Evolutionary conservation across 139 green algal genomes (phyloP), one percentile per base, ranked within the genome.

Genomic region (Desmodesmus armatus): DNA sequence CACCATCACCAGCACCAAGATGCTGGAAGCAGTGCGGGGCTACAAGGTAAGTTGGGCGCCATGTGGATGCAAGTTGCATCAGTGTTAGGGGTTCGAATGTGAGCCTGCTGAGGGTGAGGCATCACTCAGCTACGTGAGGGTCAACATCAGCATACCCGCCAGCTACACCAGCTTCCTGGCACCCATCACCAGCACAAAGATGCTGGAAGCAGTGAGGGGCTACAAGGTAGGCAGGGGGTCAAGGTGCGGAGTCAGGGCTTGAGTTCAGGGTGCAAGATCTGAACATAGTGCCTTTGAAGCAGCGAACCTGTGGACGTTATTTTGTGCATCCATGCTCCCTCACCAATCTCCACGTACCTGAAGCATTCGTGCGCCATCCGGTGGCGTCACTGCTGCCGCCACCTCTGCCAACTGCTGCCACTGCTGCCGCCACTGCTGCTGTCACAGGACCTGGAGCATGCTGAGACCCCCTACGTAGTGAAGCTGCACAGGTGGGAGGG

Each of bases 401-500:
- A n/a, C n/a, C n/a, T n/a, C n/a, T n/a, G n/a, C n/a, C n/a, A n/a
- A n/a, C n/a, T n/a, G n/a, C n/a, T n/a, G n/a, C n/a, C n/a, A n/a
- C n/a, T n/a, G n/a, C n/a, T n/a, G n/a, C n/a, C n/a, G n/a, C n/a
- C n/a, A n/a, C n/a, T n/a, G n/a, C n/a, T n/a, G n/a, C n/a, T n/a
- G n/a, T n/a, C n/a, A n/a, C n/a, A n/a, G 49, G 95, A 99, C 82
- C 72, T 96, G 35, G 92, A 98, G 83, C 95, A 98, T 82, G 94
- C 97, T 63, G 97, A 99, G 89, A 99, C 97, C 35, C 90, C 97
- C 1, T 99, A 98, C 82, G 97, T 99, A 27, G 96, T 98, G 15
- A 98, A 98, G 84, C 80, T 99, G 21, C 94, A 98, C 88, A 89
- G 87, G 87, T 92, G 83, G 33, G 58, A 40, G 11, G 21, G 17